These are phyloP conservation scores for Fusarium sp. DNA, from an alignment of 2,329 filamentous ascomycete species.

Conservation along the genomic window DNA sequence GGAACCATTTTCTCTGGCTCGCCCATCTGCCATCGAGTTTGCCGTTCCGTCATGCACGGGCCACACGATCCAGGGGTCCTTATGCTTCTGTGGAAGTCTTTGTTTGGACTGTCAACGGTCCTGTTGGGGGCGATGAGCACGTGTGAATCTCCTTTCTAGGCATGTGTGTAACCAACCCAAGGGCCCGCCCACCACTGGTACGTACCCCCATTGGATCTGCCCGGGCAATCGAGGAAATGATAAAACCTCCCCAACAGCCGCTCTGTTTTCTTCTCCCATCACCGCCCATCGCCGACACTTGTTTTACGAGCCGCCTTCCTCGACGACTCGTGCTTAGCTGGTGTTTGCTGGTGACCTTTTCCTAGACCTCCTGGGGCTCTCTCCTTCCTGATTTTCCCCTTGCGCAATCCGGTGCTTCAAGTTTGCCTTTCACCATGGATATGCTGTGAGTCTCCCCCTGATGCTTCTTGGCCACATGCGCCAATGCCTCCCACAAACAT, in stretches of 20 bases:
- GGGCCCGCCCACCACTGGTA: slow-evolving; percentile 34
- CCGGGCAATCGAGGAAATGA: slow-evolving; percentile 44
- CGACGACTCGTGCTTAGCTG: slow-evolving; percentile 38
- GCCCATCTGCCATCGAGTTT: slow-evolving; percentile 33
- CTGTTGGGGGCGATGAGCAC: not conserved
- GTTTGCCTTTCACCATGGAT: slow-evolving; percentile 36
- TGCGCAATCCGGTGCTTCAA: slow-evolving; percentile 1
- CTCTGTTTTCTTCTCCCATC: slow-evolving; percentile 39
- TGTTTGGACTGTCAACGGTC: not conserved
- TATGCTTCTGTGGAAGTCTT: not conserved
- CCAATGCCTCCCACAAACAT: slow-evolving; percentile 11
- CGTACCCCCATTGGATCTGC: slow-evolving; percentile 33
- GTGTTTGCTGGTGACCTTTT: slow-evolving; percentile 34
- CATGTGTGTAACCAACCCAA: slow-evolving; percentile 15
- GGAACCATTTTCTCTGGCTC: slow-evolving; percentile 41
- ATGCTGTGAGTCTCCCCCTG: slow-evolving; percentile 43
- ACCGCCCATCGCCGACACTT: slow-evolving; percentile 39
- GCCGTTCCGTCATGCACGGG: slow-evolving; percentile 22
- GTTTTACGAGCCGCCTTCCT: slow-evolving; percentile 31
- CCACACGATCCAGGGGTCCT: slow-evolving; percentile 35
- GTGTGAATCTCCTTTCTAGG: slow-evolving; percentile 27
- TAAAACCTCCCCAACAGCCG: slow-evolving; percentile 49
- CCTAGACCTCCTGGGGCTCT: slow-evolving; percentile 10
- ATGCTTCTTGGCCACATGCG: slow-evolving; percentile 15
- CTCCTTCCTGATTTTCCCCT: slow-evolving; percentile 20